Evolutionary conservation across 352 stramenopile genomes (phyloP), one percentile per base, ranked within the genome.

Genomic region (Thalassiosira hispida): DNA sequence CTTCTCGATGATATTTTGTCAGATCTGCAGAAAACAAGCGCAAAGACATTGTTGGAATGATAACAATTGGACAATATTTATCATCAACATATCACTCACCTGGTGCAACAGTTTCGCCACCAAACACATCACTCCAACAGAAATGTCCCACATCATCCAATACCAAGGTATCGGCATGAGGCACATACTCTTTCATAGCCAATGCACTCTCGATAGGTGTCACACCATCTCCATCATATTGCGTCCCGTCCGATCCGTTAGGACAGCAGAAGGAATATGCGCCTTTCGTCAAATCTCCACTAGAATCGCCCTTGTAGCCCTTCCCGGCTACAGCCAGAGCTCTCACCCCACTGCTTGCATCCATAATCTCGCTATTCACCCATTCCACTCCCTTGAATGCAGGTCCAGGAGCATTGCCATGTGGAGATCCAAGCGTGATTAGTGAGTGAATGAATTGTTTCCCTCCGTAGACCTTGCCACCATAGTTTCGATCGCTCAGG

Each of bases 161-260:
- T 25, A 83, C 40, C 47, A 90, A 29, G 12, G 77, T 83, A 22
- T 91, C 72, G 14, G 74, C 65, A 71, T 74, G 42, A 18, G 69
- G 63, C 22, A 79, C 29, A 44, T 66, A 78, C 56, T 88, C 67
- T 57, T 83, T 77, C 49, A 90, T 77, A 12, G 68, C 75, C 11
- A 91, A 62, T 8, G 84, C 72, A 59, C 61, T 83, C 49, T 83
- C 40, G 5, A 86, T 76, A 18, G 87, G 84, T 38, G 87, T 92
- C n/a, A 92, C 71, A 16, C 87, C 87, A 85, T 92, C 87, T 25
- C 87, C 87, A 65, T 90, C 79, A 46, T 89, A 89, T 22, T 55
- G 23, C 27, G 51, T 86, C 14, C 82, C 86, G 77, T 92, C 87
- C 0, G 75, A 68, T 33, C 78, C 79, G 38, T 73, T 18, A 1